Base-by-base conservation (phyloP, 371 early-diverging fungal species). In the Lichtheimia hyalospora region DNA sequence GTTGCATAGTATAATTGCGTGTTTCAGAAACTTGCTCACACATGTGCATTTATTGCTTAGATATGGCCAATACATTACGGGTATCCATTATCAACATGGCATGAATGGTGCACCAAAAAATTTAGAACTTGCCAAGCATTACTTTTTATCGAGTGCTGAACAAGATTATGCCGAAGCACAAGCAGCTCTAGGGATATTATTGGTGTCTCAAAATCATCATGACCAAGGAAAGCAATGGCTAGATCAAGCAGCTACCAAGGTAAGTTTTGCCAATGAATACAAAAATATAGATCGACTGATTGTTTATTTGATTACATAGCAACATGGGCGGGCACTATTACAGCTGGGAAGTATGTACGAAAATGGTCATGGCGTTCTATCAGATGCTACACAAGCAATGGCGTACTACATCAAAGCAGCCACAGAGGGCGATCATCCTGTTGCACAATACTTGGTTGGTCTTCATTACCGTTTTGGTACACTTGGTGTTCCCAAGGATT, bases 161-260 rank as follows among this genome's bases (percentile, higher is more conserved):
- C 65, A 70, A 66, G 73, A 66, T 14, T 75, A 73, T 64, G 62
- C 74, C 14, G 79, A 76, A 49, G 76, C 79, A 40, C 79, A 79
- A 52, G 70, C 79, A 57, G 76, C 79, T 40, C 65, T 79, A 27
- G 79, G 79, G 21, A 67, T 67, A 55, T 57, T 67, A 48, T 58
- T 70, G 13, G 50, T 74, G 21, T 66, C 69, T 8, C 64, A 70
- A 14, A n/a, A 42, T 43, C 12, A 56, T 64, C 62, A 68, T 60
- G 54, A 52, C 23, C 49, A 73, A 57, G 81, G 75, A 3, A 59
- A 71, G 23, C 44, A 66, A 53, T 80, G 81, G 81, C 60, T 80
- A 15, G 71, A 75, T 52, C 71, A 67, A 40, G 71, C 81, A 15
- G 63, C 65, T 18, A 18, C 46, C 46, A 46, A 18, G 46, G 46